Percentiles rank a stretch among this genome's conserved stretches.
These are phyloP conservation scores for Bauhinia variegata DNA, from an alignment of 306 rosid species.

Conservation along the genomic window DNA sequence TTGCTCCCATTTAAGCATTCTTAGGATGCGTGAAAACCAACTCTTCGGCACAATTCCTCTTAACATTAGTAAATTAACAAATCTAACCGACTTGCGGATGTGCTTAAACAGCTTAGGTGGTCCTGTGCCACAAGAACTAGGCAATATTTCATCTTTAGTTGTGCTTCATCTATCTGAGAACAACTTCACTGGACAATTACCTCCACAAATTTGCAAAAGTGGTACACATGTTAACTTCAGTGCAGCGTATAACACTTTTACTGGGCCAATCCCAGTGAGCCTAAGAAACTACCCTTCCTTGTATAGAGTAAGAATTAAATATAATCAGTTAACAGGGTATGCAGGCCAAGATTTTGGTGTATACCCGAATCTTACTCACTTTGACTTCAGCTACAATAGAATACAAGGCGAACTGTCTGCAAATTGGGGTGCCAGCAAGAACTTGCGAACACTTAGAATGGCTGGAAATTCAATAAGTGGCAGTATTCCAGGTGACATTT, in stretches of 20 bases:
- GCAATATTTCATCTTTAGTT: constrained; percentile 53
- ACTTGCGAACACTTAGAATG: constrained; percentile 39
- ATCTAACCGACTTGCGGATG: constrained; percentile 46
- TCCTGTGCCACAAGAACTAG: constrained; percentile 48
- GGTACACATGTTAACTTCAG: constrained; percentile 56
- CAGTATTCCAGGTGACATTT: constrained; percentile 49
- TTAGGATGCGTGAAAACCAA: constrained; percentile 43
- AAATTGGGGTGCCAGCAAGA: constrained; percentile 54
- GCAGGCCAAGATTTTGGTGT: constrained; percentile 56
- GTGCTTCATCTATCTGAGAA: constrained; percentile 58
- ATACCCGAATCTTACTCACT: constrained; percentile 55
- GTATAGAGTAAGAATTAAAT: constrained; percentile 52
- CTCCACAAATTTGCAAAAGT: constrained; percentile 54
- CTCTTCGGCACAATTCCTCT: constrained; percentile 53
- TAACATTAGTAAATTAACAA: constrained; percentile 43
- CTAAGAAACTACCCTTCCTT: constrained; percentile 50
- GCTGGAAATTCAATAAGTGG: constrained; percentile 52
- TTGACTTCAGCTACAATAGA: constrained; percentile 58
- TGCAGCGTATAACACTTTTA: constrained; percentile 51
- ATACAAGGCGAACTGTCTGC: constrained; percentile 47
- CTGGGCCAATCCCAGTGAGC: constrained; percentile 54
- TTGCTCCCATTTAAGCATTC: constrained; percentile 43
- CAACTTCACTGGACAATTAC: constrained; percentile 56
- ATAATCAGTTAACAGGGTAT: constrained; percentile 47
- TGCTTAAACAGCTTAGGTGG: constrained; percentile 44